phyloP scores from a whole-genome alignment of 768 basidiomycete species.

The Rubroboletus pulcherrimus region DNA sequence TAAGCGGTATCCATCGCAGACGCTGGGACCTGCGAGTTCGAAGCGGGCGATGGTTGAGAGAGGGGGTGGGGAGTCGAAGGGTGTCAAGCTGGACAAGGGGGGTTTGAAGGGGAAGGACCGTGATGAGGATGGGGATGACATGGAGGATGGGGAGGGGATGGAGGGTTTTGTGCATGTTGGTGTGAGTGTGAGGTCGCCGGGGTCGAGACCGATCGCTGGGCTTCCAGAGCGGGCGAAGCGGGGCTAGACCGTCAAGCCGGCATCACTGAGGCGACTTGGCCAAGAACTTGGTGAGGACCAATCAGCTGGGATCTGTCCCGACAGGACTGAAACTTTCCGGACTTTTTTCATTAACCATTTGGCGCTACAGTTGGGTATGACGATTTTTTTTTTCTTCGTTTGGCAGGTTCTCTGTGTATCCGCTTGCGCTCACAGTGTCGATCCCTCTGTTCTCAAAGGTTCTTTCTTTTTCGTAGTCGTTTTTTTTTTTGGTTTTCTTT shows the following conservation, averaged over 20 bases:
- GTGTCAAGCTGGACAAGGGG: constrained; percentile 7
- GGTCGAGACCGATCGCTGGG: constrained; percentile 25
- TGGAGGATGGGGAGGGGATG: not conserved
- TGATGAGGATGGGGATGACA: not conserved
- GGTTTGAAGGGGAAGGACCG: not conserved
- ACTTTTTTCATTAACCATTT: not conserved
- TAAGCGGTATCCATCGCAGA: constrained; percentile 71
- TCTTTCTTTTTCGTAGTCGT: not conserved
- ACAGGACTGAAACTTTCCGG: not conserved
- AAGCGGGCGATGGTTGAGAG: constrained; percentile 50
- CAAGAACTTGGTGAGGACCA: not conserved
- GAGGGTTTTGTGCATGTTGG: not conserved
- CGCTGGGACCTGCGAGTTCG: constrained; percentile 54
- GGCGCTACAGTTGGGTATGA: not conserved
- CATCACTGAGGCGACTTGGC: no score
- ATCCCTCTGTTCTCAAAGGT: not conserved
- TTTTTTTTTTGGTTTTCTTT: not conserved
- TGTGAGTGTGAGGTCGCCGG: no score
- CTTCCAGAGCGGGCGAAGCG: constrained; percentile 31
- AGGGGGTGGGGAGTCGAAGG: constrained; percentile 13
- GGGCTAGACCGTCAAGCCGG: constrained; percentile 10
- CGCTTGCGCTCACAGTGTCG: not conserved
- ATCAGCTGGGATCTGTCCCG: not conserved
- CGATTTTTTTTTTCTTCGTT: not conserved
- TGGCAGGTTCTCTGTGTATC: not conserved